These are phyloP conservation scores for Cladorrhinum sp. DNA, from an alignment of 2,329 filamentous ascomycete species.

Conservation along the genomic window DNA sequence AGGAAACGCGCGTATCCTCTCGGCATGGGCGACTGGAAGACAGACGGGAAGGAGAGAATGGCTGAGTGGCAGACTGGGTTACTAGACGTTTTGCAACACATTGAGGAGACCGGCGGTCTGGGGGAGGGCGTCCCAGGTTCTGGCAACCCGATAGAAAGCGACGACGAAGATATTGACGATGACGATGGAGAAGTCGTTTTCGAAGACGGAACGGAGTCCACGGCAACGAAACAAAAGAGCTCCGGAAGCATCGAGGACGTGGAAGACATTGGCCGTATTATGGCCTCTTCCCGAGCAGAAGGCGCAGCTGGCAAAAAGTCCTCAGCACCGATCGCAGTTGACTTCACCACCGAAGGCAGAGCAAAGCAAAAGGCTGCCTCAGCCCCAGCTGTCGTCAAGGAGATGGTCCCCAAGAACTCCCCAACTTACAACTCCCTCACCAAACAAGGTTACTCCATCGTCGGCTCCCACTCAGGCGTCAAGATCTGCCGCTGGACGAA, in stretches of 20 bases:
- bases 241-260: conserved; percentile 66
- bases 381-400: conserved; percentile 58
- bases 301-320: conserved; percentile 30
- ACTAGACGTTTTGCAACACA: conserved; percentile 64
- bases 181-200: conserved; percentile 52
- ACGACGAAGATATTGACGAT: conserved; percentile 66
- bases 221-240: conserved; percentile 42
- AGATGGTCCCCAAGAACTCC: conserved; percentile 91
- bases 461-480: conserved; percentile 91
- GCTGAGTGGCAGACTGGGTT: conserved; percentile 77
- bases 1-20: conserved; percentile 84
- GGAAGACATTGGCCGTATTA: conserved; percentile 73
- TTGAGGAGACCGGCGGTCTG: conserved; percentile 56
- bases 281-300: conserved; percentile 46
- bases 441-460: conserved; percentile 94
- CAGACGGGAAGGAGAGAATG: conserved; percentile 64
- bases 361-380: conserved; percentile 44
- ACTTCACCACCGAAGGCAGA: conserved; percentile 75
- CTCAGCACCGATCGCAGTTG: conserved; percentile 65
- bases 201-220: conserved; percentile 45
- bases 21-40: conserved; percentile 81
- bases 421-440: conserved; percentile 86
- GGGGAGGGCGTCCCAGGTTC: conserved; percentile 71
- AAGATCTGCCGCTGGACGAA: conserved; percentile 99
- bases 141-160: conserved; percentile 80